A percentile compares a stretch with the other conserved stretches of the same genome.
These are phyloP conservation scores for Retiboletus flavoniger DNA, from an alignment of 1,284 basidiomycete species.

Conservation along the genomic window DNA sequence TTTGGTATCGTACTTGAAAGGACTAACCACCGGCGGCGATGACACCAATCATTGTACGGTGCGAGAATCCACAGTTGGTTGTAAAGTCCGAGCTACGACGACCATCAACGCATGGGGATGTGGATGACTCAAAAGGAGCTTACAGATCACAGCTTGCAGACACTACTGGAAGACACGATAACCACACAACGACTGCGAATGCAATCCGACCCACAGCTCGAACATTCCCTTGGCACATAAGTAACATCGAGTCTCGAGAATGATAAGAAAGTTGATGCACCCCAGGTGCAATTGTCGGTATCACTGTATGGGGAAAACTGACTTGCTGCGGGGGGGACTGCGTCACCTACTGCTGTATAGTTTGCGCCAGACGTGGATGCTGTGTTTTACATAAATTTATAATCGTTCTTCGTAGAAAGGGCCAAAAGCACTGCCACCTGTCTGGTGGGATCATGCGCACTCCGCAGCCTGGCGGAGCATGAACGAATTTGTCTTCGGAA, in stretches of 20 bases:
- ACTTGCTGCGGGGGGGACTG: neutral
- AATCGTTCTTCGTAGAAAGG: neutral
- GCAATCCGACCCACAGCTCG: neutral
- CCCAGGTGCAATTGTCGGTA: neutral
- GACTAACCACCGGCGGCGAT: slow-evolving; percentile 13
- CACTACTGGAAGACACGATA: slow-evolving; percentile 10
- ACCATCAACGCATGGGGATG: neutral
- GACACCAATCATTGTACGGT: neutral
- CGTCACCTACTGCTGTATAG: neutral
- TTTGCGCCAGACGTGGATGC: neutral
- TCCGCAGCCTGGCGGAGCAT: neutral
- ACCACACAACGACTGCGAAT: neutral
- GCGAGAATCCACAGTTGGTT: slow-evolving; percentile 2
- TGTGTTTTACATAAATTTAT: neutral
- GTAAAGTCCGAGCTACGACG: neutral
- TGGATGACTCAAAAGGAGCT: neutral
- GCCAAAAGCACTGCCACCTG: neutral
- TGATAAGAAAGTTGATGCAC: neutral
- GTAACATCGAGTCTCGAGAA: neutral
- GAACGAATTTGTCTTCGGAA: neutral
- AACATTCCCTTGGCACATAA: slow-evolving; percentile 5
- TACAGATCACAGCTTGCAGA: slow-evolving; percentile 21
- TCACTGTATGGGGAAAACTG: neutral
- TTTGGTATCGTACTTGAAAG: neutral
- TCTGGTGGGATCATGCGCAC: neutral